Conservation (phyloP, 1,284 basidiomycete genomes). For the Exobasidium rhododendri region DNA sequence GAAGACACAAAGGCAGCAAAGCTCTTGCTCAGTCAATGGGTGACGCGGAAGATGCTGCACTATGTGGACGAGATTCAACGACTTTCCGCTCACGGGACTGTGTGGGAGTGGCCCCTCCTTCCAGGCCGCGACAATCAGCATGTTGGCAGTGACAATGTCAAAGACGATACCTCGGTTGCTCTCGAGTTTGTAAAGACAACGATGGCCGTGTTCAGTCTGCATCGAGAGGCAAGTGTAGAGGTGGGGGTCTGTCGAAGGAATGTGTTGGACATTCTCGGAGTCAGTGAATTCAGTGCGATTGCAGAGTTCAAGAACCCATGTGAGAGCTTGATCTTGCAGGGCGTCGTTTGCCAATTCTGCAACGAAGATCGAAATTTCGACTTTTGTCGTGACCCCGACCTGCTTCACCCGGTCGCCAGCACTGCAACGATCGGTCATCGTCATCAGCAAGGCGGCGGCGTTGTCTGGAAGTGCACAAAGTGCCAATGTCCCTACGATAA, state of each 20-base stretch:
- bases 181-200: slow-evolving; percentile 88
- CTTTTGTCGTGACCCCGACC: slow-evolving; percentile 86
- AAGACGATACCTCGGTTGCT: slow-evolving; percentile 45
- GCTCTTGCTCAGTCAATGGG: slow-evolving; percentile 72
- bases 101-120: slow-evolving; percentile 70
- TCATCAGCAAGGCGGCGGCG: slow-evolving; percentile 20
- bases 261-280: slow-evolving; percentile 79
- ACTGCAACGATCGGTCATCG: too few species aligned
- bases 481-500: slow-evolving; percentile 88
- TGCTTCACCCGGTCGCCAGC: slow-evolving; percentile 62
- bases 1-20: slow-evolving; percentile 64
- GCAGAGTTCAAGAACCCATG: slow-evolving; percentile 75
- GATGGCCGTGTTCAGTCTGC: slow-evolving; percentile 70
- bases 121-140: slow-evolving; percentile 58
- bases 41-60: slow-evolving; percentile 78
- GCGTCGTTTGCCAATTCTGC: slow-evolving; percentile 86
- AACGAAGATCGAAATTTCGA: slow-evolving; percentile 87
- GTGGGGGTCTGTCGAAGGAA: slow-evolving; percentile 84
- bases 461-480: slow-evolving; percentile 55
- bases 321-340: slow-evolving; percentile 58
- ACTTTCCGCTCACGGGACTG: slow-evolving; percentile 23
- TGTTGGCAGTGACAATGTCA: slow-evolving; percentile 1
- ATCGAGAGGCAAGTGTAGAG: slow-evolving; percentile 76
- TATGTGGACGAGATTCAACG: slow-evolving; percentile 64
- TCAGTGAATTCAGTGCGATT: slow-evolving; percentile 69